These are phyloP conservation scores for Fraxinus floribunda DNA, from an alignment of 305 asterid species.

Conservation along the genomic window DNA sequence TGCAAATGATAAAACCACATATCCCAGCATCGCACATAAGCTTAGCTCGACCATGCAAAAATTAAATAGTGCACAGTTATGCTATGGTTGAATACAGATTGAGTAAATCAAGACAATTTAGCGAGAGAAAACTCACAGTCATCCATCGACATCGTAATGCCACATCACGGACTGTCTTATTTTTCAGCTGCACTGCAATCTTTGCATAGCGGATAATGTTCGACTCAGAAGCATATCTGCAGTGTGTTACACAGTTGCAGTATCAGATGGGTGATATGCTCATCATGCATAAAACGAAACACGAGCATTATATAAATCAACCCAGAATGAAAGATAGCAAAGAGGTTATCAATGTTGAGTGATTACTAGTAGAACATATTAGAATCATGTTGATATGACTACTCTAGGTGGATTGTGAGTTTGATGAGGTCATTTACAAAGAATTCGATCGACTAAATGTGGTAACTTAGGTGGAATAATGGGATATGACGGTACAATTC, in stretches of 20 bases:
- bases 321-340: neutral
- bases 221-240: slow-evolving; percentile 75
- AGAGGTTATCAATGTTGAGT: neutral
- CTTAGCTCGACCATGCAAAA: neutral
- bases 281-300: neutral
- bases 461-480: too few relatives aligned
- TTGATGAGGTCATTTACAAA: neutral
- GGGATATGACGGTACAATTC: too few relatives aligned
- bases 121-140: slow-evolving; percentile 50
- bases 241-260: neutral
- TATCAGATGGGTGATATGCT: neutral
- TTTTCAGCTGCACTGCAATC: slow-evolving; percentile 71
- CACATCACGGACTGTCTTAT: slow-evolving; percentile 88
- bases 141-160: slow-evolving; percentile 95
- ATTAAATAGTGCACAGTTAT: neutral
- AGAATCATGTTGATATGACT: neutral
- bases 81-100: neutral
- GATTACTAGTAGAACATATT: neutral
- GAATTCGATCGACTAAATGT: neutral
- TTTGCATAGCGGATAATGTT: slow-evolving; percentile 74
- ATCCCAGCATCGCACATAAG: neutral
- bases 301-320: neutral
- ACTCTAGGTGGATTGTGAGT: neutral
- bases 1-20: neutral
- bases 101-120: neutral